Evolutionary conservation across 768 basidiomycete species (phyloP), one percentile per base, ranked within the genome.

Genomic region (Collybia mongolica): DNA sequence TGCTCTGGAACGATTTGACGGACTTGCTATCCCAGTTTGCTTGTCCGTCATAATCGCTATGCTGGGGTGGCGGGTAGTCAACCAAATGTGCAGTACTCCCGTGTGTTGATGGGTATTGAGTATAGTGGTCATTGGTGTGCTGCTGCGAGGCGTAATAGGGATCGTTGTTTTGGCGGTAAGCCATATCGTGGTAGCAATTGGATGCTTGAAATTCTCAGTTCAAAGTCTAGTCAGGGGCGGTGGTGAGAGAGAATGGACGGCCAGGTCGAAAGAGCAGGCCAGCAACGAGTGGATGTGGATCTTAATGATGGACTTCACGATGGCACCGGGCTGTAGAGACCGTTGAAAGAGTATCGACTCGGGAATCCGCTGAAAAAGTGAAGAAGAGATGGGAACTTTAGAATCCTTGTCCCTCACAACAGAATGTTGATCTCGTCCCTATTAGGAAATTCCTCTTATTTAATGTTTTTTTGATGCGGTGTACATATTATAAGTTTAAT

Each of bases 1-100:
- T 79, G 58, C 84, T 86, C 63, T 83, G 76, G 63, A 80, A 80
- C 22, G 85, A 87, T 52, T 83, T 81, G 40, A 72, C 68, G 4
- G 81, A 84, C 60, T 73, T 75, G 24, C 65, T 58, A 54, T 80
- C 78, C 75, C 76, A 79, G 48, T 77, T 75, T 37, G 62, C 50
- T 44, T 72, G 68, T 52, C 67, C 61, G 20, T 81, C 75, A 54
- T 73, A 66, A 54, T 81, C 77, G 51, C 76, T 74, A 54, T 72
- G 68, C 44, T 68, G 64, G 53, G 52, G 40, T 11, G 72, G 68
- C 2, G 72, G 69, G 51, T 72, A 74, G 41, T 75, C 72, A 46
- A 58, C 59, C 12, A 67, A 48, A 51, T 60, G 67, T 28, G 46
- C 48, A 14, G 32, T 14, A 32, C 32, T 32, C 32, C 32, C 32